phyloP scores from a whole-genome alignment of 768 basidiomycete genomes.

The Boletus bicolor region DNA sequence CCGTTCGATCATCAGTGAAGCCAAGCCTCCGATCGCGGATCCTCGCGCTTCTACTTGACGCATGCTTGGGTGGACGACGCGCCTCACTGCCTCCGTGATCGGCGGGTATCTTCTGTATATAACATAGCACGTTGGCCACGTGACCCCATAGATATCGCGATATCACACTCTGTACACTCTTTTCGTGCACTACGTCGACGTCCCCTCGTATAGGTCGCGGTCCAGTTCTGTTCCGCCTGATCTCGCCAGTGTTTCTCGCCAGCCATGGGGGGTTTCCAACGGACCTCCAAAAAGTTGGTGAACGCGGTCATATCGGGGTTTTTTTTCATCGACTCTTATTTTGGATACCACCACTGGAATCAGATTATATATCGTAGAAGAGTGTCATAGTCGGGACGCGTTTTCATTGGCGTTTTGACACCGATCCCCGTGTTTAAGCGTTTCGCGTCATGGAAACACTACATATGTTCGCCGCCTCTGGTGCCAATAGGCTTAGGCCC shows the following conservation, averaged over 20 bases:
- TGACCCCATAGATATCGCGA: too few relatives aligned
- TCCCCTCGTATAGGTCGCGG: too few relatives aligned
- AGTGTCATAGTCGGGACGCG: too few relatives aligned
- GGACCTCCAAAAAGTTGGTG: not conserved
- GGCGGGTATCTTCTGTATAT: not conserved
- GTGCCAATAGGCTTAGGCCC: not conserved
- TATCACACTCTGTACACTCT: too few relatives aligned
- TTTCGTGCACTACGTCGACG: too few relatives aligned
- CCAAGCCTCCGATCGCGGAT: not conserved
- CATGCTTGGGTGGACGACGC: not conserved
- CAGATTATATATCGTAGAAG: too few relatives aligned
- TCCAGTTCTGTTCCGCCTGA: too few relatives aligned
- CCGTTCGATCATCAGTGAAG: not conserved
- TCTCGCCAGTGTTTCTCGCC: too few relatives aligned
- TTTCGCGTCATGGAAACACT: not conserved
- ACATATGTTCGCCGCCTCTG: not conserved
- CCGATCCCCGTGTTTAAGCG: not conserved
- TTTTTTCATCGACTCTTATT: not conserved
- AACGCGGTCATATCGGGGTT: not conserved
- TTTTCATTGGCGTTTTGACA: not conserved
- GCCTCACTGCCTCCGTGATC: not conserved
- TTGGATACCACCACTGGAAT: not conserved
- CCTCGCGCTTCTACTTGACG: not conserved
- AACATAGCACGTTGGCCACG: not conserved
- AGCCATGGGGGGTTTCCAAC: too few relatives aligned